These are phyloP conservation scores for Aureobasidium namibiae DNA, from an alignment of 2,329 filamentous ascomycete genomes.

Conservation along the genomic window DNA sequence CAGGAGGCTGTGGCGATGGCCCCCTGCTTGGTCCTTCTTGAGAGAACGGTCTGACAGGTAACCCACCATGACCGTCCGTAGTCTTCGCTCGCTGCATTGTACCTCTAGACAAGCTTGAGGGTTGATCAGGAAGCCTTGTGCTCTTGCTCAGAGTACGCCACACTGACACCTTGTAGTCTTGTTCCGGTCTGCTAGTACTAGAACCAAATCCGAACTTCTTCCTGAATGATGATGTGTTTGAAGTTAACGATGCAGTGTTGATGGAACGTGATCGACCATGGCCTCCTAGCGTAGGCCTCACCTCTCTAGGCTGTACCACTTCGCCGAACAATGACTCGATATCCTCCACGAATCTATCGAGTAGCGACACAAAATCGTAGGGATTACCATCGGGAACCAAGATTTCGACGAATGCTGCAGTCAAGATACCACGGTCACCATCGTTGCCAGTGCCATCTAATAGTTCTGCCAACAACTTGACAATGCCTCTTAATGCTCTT, in stretches of 20 bases:
- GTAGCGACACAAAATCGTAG: conserved; percentile 75
- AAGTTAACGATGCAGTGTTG: conserved; percentile 67
- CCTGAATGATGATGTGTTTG: conserved; percentile 77
- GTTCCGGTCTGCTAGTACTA: conserved; percentile 68
- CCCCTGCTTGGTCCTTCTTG: conserved; percentile 40
- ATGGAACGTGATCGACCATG: conserved; percentile 50
- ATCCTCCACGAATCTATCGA: conserved; percentile 84
- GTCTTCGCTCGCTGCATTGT: conserved; percentile 65
- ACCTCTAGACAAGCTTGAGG: conserved; percentile 57
- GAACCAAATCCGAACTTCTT: conserved; percentile 76
- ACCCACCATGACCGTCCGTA: conserved; percentile 57
- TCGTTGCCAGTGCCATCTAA: conserved; percentile 87
- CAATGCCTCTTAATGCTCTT: conserved; percentile 72
- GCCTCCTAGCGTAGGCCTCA: conserved; percentile 4
- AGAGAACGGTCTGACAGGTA: conserved; percentile 45
- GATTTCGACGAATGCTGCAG: conserved; percentile 80
- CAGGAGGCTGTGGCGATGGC: conserved; percentile 13
- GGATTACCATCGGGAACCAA: conserved; percentile 70
- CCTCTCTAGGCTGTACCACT: conserved; percentile 20
- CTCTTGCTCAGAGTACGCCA: conserved; percentile 86
- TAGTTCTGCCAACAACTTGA: conserved; percentile 79
- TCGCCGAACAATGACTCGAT: conserved; percentile 82
- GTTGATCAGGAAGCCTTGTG: conserved; percentile 52
- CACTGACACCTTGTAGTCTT: conserved; percentile 65
- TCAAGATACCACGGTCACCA: conserved; percentile 79